These are phyloP conservation scores for Lepiota brunneoincarnata DNA, from an alignment of 768 basidiomycete species.

Conservation along the genomic window DNA sequence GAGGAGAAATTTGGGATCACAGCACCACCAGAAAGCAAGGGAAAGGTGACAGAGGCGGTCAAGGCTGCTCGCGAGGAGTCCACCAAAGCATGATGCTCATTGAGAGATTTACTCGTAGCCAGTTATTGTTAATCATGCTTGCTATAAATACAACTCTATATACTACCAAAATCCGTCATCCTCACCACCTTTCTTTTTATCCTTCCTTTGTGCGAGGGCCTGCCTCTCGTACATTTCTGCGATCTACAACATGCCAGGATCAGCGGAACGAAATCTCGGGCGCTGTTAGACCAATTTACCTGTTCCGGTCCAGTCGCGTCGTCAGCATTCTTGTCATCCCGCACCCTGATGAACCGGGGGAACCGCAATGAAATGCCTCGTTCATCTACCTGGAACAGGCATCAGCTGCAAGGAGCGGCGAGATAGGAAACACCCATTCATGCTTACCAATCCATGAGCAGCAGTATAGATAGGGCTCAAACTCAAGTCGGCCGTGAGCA, in stretches of 20 bases:
- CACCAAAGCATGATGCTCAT: conserved; percentile 27
- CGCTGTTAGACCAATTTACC: conserved; percentile 40
- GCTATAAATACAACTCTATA: conserved; percentile 22
- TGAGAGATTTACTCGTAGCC: conserved; percentile 19
- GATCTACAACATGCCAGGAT: conserved; percentile 45
- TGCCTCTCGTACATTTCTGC: conserved; percentile 95
- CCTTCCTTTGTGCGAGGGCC: conserved; percentile 72
- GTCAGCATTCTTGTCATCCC: conserved; percentile 92
- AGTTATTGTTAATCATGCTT: conserved; percentile 10
- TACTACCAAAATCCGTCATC: conserved; percentile 80
- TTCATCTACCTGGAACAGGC: conserved; percentile 61
- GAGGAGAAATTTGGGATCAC: conserved; percentile 59
- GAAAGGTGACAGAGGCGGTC: conserved; percentile 49
- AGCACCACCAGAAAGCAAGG: conserved; percentile 27
- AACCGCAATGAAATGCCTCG: conserved; percentile 95
- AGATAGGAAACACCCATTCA: conserved; percentile 23
- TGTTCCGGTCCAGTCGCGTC: conserved; percentile 94
- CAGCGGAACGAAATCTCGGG: background rate
- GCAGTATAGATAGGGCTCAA: conserved; percentile 97
- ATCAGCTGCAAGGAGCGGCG: conserved; percentile 1
- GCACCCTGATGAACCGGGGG: conserved; percentile 87
- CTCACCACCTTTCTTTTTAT: conserved; percentile 67
- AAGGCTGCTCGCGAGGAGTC: conserved; percentile 41
- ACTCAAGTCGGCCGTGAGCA: conserved; percentile 94
- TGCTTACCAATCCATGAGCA: conserved; percentile 75